phyloP scores from a whole-genome alignment of 345 rosid species.

The Camelina laxa region DNA sequence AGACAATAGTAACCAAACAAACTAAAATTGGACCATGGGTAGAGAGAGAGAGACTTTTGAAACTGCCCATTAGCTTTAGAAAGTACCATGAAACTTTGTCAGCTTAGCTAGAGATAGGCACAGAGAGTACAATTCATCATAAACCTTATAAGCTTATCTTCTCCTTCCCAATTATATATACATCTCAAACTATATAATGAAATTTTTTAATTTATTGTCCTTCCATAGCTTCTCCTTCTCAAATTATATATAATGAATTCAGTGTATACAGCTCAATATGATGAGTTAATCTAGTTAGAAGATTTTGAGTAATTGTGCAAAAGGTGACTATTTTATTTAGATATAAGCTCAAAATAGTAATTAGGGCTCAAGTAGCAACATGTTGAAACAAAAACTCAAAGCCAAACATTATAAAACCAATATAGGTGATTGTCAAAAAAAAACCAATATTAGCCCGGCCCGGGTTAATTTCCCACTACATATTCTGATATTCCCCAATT shows the following conservation, averaged over 20 bases:
- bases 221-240: too few relatives aligned
- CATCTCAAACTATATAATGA: conserved; percentile 5
- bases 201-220: conserved; percentile 21
- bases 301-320: neutral
- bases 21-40: conserved; percentile 45
- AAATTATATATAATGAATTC: too few relatives aligned
- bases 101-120: conserved; percentile 41
- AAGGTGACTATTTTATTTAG: conserved; percentile 2
- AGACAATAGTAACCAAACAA: conserved; percentile 54
- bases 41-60: conserved; percentile 41
- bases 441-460: too few relatives aligned
- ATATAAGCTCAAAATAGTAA: conserved; percentile 13
- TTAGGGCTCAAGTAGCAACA: conserved; percentile 32
- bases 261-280: conserved; percentile 24
- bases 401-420: conserved; percentile 7
- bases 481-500: conserved; percentile 9
- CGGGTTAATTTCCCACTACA: conserved; percentile 14
- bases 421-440: too few relatives aligned
- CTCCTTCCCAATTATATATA: conserved; percentile 24
- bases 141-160: conserved; percentile 3
- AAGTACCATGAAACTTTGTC: conserved; percentile 46
- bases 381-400: conserved; percentile 15
- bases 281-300: neutral
- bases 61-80: conserved; percentile 44
- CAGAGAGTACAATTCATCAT: conserved; percentile 34